Evolutionary conservation across 2,329 filamentous ascomycete species (phyloP).

Genomic region (Ploettnerulaceae sp.): DNA sequence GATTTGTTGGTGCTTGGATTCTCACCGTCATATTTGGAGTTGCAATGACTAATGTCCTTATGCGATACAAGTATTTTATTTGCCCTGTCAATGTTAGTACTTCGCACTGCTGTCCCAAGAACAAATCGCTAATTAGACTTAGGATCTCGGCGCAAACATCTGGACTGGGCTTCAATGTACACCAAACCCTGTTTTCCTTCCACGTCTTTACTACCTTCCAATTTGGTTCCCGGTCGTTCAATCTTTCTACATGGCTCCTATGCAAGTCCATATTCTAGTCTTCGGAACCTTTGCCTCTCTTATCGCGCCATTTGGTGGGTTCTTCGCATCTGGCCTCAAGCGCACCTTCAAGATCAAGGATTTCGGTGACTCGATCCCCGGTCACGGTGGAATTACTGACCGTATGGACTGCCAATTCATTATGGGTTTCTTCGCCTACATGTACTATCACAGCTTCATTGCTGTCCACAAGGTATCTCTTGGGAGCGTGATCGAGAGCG

Average conservation of each 20-base stretch:
- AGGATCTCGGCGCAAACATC: constrained; percentile 86
- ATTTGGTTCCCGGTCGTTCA: constrained; percentile 66
- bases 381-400: constrained; percentile 96
- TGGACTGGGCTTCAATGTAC: constrained; percentile 86
- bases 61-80: constrained; percentile 94
- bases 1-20: constrained; percentile 93
- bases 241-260: constrained; percentile 73
- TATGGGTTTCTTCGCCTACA: constrained; percentile 97
- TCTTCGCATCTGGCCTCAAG: constrained; percentile 97
- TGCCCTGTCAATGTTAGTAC: constrained; percentile 79
- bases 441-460: constrained; percentile 98
- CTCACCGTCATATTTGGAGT: constrained; percentile 87
- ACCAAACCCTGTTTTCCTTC: constrained; percentile 85
- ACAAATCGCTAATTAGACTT: constrained; percentile 17
- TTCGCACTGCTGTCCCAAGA: neutral
- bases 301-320: constrained; percentile 95
- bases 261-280: constrained; percentile 88
- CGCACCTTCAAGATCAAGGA: constrained; percentile 99
- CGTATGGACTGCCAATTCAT: constrained; percentile 99
- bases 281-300: constrained; percentile 93
- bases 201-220: constrained; percentile 68
- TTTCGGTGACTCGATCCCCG: constrained; percentile 96
- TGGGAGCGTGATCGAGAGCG: constrained; percentile 82
- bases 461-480: constrained; percentile 81
- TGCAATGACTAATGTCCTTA: constrained; percentile 74